Evolutionary conservation across 2,329 filamentous ascomycete genomes (phyloP).

Genomic region (Madurella fahalii): DNA sequence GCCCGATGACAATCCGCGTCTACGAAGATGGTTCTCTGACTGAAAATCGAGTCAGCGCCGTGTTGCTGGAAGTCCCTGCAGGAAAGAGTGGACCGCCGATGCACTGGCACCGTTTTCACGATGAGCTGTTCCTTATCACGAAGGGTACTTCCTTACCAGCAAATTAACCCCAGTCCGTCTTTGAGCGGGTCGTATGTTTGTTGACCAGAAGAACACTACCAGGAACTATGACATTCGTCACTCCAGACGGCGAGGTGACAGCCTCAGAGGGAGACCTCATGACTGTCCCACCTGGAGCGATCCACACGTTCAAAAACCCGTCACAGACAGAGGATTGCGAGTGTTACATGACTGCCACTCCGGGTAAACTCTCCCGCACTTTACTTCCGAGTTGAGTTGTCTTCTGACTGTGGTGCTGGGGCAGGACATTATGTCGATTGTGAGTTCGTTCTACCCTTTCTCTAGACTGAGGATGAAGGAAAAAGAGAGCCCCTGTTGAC

Average conservation of each 20-base stretch:
- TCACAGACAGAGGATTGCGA: constrained; percentile 32
- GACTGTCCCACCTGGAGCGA: constrained; percentile 34
- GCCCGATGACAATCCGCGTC: constrained; percentile 33
- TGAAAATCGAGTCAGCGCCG: constrained; percentile 32
- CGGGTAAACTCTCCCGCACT: constrained; percentile 19
- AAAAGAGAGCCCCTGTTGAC: constrained; percentile 2
- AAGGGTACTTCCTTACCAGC: constrained; percentile 28
- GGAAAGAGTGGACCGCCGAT: constrained; percentile 34
- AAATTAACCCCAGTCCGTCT: no score
- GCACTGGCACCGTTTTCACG: constrained; percentile 38
- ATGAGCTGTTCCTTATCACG: constrained; percentile 35
- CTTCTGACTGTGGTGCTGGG: constrained; percentile 7
- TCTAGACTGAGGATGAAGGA: neutral
- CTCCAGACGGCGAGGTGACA: constrained; percentile 31
- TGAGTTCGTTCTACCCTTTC: constrained; percentile 20
- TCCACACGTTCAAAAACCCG: constrained; percentile 35
- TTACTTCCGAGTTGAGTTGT: neutral
- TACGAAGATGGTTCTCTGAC: constrained; percentile 35
- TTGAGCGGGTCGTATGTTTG: neutral
- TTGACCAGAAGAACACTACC: neutral
- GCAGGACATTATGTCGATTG: constrained; percentile 36
- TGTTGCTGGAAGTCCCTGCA: constrained; percentile 31
- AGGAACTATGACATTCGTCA: constrained; percentile 32
- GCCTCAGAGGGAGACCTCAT: constrained; percentile 33
- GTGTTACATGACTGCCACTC: constrained; percentile 37